Evolutionary conservation across 768 basidiomycete genomes (phyloP).

Genomic region (Auricularia heimuer): DNA sequence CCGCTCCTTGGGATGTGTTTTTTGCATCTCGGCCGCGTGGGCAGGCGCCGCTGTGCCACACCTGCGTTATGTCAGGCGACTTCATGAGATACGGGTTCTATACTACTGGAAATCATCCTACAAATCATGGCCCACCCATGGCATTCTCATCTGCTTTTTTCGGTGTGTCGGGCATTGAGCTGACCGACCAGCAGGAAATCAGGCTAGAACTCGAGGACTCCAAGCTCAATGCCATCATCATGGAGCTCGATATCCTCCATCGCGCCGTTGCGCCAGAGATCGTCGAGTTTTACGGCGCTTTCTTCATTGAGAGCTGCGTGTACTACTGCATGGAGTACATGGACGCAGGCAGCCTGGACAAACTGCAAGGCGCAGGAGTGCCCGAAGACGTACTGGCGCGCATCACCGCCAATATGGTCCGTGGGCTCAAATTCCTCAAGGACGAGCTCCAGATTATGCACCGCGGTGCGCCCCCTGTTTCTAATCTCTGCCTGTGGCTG

Average conservation of each 20-base stretch:
- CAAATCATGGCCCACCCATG: too few species aligned
- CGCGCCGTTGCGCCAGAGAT: slow-evolving; percentile 85
- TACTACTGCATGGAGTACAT: slow-evolving; percentile 99
- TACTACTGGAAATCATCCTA: too few species aligned
- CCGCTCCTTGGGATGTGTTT: too few species aligned
- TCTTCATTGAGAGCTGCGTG: slow-evolving; percentile 99
- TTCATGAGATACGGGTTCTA: too few species aligned
- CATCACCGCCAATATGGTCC: slow-evolving; percentile 74
- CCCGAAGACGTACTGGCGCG: slow-evolving; percentile 74
- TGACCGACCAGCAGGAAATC: slow-evolving; percentile 63
- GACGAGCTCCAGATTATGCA: slow-evolving; percentile 87
- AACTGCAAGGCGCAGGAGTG: slow-evolving; percentile 49
- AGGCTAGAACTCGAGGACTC: slow-evolving; percentile 89
- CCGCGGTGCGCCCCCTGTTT: slow-evolving; percentile 23
- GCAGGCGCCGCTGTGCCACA: too few species aligned
- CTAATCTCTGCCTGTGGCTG: slow-evolving; percentile 21
- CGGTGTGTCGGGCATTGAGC: not conserved
- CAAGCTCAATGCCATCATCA: slow-evolving; percentile 91
- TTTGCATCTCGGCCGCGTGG: too few species aligned
- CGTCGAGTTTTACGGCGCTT: slow-evolving; percentile 97
- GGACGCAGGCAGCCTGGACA: slow-evolving; percentile 96
- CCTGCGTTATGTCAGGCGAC: too few species aligned
- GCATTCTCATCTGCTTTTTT: too few species aligned
- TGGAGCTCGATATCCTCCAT: slow-evolving; percentile 97
- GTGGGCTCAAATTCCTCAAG: slow-evolving; percentile 89